phyloP scores from a whole-genome alignment of 768 basidiomycete genomes.

The Podaxis mareebaensis region DNA sequence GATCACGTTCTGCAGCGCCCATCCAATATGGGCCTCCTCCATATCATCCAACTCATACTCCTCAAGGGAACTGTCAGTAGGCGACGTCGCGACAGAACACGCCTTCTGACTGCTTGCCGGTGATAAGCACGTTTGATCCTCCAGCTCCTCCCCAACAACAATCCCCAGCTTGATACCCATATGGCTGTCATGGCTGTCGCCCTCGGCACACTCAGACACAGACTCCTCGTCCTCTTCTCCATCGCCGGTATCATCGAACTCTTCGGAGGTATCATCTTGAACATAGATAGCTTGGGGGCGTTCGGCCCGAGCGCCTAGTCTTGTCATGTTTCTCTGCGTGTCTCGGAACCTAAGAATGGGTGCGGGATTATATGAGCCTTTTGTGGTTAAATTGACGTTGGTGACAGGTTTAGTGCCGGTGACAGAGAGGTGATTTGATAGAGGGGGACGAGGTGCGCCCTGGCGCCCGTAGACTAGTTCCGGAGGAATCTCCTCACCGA shows the following conservation, averaged over 20 bases:
- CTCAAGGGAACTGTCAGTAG: constrained; percentile 2
- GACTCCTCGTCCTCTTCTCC: constrained; percentile 4
- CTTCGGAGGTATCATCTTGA: constrained; percentile 1
- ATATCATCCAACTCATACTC: constrained; percentile 11
- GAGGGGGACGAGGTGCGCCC: not conserved
- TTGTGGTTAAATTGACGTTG: not conserved
- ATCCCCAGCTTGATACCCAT: not conserved
- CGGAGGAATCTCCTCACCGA: constrained; percentile 23
- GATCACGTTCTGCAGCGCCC: constrained; percentile 12
- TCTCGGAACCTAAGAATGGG: not conserved
- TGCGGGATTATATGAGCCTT: not conserved
- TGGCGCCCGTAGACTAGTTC: not conserved
- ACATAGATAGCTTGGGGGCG: constrained; percentile 10
- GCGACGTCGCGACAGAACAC: not conserved
- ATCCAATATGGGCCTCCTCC: constrained; percentile 12
- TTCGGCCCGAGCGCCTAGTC: not conserved
- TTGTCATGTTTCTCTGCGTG: not conserved
- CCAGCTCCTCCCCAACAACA: not conserved
- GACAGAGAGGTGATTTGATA: not conserved
- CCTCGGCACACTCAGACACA: not conserved
- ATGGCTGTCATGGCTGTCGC: not conserved
- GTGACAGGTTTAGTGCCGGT: not conserved
- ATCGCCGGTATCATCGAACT: not conserved
- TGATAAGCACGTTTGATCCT: not conserved
- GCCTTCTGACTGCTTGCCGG: not conserved